Evolutionary conservation across 2,329 filamentous ascomycete genomes (phyloP).

Genomic region (Epichloe amarillans): DNA sequence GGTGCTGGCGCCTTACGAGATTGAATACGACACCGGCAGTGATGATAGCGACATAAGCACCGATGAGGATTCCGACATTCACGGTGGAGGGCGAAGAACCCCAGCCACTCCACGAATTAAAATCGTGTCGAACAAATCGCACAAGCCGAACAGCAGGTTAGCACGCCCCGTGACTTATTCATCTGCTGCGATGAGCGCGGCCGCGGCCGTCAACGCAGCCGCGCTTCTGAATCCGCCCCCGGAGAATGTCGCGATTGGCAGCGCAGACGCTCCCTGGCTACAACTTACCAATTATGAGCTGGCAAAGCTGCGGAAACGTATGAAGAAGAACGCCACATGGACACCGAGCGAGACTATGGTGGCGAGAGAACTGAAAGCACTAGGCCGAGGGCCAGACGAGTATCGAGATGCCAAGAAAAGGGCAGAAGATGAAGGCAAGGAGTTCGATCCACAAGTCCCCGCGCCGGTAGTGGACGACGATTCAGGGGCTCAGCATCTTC

Average conservation of each 20-base stretch:
- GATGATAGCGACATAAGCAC: slow-evolving; percentile 40
- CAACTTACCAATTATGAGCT: slow-evolving; percentile 52
- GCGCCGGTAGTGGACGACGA: slow-evolving; percentile 30
- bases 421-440: slow-evolving; percentile 51
- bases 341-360: slow-evolving; percentile 79
- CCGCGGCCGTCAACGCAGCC: slow-evolving; percentile 26
- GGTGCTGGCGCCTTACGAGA: slow-evolving; percentile 51
- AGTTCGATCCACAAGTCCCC: slow-evolving; percentile 36
- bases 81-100: slow-evolving; percentile 23
- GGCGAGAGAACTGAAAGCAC: slow-evolving; percentile 57
- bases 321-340: slow-evolving; percentile 89
- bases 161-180: slow-evolving; percentile 21
- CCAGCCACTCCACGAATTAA: slow-evolving; percentile 35
- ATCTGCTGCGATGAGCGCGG: slow-evolving; percentile 22
- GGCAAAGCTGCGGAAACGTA: slow-evolving; percentile 61
- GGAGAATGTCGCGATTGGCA: slow-evolving; percentile 44
- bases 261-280: slow-evolving; percentile 49
- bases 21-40: slow-evolving; percentile 46
- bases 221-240: slow-evolving; percentile 42
- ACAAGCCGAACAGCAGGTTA: slow-evolving; percentile 31
- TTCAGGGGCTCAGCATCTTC: slow-evolving; percentile 38
- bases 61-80: slow-evolving; percentile 33
- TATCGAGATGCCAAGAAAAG: slow-evolving; percentile 48
- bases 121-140: slow-evolving; percentile 27
- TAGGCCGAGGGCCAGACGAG: slow-evolving; percentile 53